Evolutionary conservation across 768 basidiomycete genomes (phyloP).

Genomic region (Tulasnella sp.): DNA sequence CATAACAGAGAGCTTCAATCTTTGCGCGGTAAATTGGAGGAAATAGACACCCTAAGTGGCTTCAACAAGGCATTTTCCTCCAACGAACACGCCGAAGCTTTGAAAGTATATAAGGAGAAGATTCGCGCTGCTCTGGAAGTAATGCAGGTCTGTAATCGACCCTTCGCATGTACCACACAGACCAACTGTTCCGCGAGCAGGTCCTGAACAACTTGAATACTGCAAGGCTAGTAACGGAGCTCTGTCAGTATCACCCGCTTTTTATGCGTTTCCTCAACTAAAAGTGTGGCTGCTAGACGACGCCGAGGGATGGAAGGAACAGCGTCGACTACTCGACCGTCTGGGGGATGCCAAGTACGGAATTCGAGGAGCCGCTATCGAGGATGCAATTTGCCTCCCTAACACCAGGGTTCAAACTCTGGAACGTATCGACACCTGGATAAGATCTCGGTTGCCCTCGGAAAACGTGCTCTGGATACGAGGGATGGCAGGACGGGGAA

Average conservation of each 20-base stretch:
- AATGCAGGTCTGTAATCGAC: background rate
- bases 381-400: background rate
- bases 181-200: background rate
- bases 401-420: background rate
- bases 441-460: background rate
- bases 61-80: background rate
- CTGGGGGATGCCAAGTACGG: background rate
- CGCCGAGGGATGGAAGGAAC: no score
- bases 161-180: background rate
- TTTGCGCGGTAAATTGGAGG: background rate
- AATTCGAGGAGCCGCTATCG: background rate
- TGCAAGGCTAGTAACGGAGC: background rate
- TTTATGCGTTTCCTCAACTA: background rate
- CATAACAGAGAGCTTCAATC: background rate
- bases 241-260: background rate
- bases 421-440: background rate
- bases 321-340: background rate
- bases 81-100: background rate
- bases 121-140: background rate
- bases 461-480: background rate
- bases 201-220: background rate
- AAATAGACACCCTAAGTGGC: background rate
- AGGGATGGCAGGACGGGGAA: background rate
- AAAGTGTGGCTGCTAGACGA: background rate
- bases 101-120: background rate